A percentile compares a stretch with the other conserved stretches of the same genome.
Evolutionary conservation across 441 rosid species (phyloP).

Genomic region (Codiaeum variegatum): DNA sequence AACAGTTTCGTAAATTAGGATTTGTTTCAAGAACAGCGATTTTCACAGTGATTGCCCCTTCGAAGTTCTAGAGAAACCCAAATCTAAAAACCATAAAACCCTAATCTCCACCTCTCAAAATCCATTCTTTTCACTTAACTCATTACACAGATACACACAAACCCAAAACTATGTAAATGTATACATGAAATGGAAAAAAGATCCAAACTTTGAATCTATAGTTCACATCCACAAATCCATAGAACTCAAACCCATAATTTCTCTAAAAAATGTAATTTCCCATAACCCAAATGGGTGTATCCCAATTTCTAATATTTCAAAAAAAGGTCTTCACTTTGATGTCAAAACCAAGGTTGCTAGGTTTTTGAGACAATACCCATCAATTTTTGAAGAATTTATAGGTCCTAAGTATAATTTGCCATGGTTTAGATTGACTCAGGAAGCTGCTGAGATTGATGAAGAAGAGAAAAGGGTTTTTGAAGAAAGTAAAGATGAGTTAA

Average conservation of each 20-base stretch:
- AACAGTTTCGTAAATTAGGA: too few species aligned
- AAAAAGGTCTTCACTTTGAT: constrained; percentile 58
- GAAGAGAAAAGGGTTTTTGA: constrained; percentile 46
- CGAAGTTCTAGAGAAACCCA: background rate
- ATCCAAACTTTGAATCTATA: constrained; percentile 55
- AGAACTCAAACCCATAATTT: constrained; percentile 58
- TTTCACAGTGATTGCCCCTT: too few species aligned
- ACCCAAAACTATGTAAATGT: constrained; percentile 58
- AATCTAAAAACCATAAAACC: constrained; percentile 28
- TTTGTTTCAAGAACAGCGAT: too few species aligned
- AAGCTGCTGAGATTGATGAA: constrained; percentile 56
- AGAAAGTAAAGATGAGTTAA: constrained; percentile 46
- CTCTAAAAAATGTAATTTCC: constrained; percentile 55
- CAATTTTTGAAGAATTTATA: constrained; percentile 67
- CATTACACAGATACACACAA: constrained; percentile 28
- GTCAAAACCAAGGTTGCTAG: constrained; percentile 61
- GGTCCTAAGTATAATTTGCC: constrained; percentile 72
- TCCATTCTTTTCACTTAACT: constrained; percentile 20
- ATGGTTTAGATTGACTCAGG: constrained; percentile 78
- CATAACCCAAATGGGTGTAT: constrained; percentile 48
- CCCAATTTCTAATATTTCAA: constrained; percentile 65
- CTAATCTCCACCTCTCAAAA: constrained; percentile 21
- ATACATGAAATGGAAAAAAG: constrained; percentile 88
- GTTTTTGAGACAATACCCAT: constrained; percentile 63
- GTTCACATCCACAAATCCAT: constrained; percentile 59